Evolutionary conservation across 2,329 filamentous ascomycete species (phyloP).

Genomic region (Thermothelomyces thermophilus): DNA sequence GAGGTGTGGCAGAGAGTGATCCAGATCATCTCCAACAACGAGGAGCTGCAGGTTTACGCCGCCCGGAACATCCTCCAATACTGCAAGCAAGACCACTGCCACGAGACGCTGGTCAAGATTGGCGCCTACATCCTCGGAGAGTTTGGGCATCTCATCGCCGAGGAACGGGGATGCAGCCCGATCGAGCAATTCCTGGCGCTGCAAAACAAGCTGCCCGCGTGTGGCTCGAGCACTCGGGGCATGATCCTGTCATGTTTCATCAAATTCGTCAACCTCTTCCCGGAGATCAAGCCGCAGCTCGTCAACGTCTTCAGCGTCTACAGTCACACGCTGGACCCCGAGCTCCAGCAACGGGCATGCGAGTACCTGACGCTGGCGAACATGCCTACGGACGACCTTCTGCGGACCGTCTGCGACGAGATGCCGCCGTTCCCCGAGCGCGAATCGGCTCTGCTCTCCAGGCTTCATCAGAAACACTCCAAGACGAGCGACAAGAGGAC

Average conservation of each 20-base stretch:
- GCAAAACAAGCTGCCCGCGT: conserved; percentile 81
- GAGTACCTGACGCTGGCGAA: conserved; percentile 86
- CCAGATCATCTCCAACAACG: conserved; percentile 98
- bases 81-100: conserved; percentile 85
- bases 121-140: conserved; percentile 93
- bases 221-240: conserved; percentile 81
- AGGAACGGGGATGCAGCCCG: conserved; percentile 84
- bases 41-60: conserved; percentile 94
- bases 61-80: conserved; percentile 90
- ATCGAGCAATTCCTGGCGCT: conserved; percentile 96
- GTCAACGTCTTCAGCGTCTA: conserved; percentile 85
- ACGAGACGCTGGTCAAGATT: conserved; percentile 97
- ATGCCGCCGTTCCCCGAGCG: conserved; percentile 98
- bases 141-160: conserved; percentile 93
- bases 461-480: conserved; percentile 89
- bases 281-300: conserved; percentile 94
- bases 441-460: conserved; percentile 82
- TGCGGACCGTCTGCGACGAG: conserved; percentile 92
- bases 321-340: conserved; percentile 89
- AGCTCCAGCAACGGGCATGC: conserved; percentile 92
- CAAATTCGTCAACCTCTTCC: conserved; percentile 97
- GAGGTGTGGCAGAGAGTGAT: conserved; percentile 99
- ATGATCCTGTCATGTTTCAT: conserved; percentile 94
- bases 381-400: conserved; percentile 79
- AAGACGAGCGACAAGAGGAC: conserved; percentile 91